Evolutionary conservation across 2,329 filamentous ascomycete species (phyloP).

Genomic region (Fusarium fracticaudum): DNA sequence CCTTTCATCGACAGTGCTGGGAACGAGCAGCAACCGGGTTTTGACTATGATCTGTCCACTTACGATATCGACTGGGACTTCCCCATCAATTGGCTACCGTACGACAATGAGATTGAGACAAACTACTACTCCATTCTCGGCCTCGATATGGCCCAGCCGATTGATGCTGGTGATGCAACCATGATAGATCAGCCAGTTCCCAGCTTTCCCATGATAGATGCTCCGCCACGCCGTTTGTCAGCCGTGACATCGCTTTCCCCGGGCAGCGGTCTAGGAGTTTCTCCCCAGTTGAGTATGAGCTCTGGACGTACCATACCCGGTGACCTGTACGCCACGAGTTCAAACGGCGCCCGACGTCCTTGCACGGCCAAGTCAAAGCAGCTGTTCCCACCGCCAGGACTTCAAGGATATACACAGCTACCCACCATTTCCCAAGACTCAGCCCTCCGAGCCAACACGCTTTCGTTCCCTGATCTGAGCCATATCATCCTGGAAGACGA

Average conservation of each 20-base stretch:
- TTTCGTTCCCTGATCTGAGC: conserved; percentile 1
- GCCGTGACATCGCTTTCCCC: not conserved
- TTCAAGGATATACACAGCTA: not conserved
- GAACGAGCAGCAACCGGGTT: not conserved
- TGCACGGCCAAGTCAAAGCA: conserved; percentile 26
- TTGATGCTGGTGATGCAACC: not conserved
- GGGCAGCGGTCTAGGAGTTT: not conserved
- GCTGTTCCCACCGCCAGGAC: not conserved
- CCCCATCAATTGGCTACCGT: conserved; percentile 40
- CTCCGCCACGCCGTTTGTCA: not conserved
- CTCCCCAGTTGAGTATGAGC: not conserved
- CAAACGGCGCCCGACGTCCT: conserved; percentile 27
- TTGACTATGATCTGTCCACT: conserved; percentile 1
- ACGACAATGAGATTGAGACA: conserved; percentile 34
- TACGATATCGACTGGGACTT: conserved; percentile 30
- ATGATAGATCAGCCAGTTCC: not conserved
- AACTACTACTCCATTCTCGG: conserved; percentile 33
- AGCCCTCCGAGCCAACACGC: fast-evolving
- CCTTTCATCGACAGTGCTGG: not conserved
- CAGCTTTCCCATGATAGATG: not conserved
- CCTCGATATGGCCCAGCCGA: not conserved
- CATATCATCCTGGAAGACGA: not conserved
- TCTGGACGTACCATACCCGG: conserved; percentile 5
- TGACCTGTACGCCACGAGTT: conserved; percentile 31
- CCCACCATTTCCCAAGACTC: not conserved